Conservation (phyloP, 2,329 filamentous ascomycete genomes). For the Colletotrichum spinosum region DNA sequence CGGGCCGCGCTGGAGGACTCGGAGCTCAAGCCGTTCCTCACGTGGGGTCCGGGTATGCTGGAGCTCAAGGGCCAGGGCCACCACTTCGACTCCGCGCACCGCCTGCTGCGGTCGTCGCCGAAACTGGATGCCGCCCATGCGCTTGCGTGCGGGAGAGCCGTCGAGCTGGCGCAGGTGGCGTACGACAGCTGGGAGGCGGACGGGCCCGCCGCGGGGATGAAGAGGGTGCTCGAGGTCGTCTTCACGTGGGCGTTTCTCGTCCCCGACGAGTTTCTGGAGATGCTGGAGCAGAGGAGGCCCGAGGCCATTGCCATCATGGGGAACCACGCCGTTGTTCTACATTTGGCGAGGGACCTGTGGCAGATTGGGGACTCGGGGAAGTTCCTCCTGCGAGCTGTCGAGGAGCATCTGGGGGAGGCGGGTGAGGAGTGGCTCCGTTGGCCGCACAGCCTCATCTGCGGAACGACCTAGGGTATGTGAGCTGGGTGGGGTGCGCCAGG, state of each 20-base stretch:
- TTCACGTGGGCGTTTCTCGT: constrained; percentile 43
- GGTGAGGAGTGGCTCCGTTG: constrained; percentile 9
- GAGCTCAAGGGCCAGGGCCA: neutral
- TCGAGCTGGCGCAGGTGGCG: constrained; percentile 39
- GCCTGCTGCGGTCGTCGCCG: constrained; percentile 36
- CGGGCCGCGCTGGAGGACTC: constrained; percentile 9
- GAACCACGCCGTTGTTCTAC: constrained; percentile 44
- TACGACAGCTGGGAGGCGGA: constrained; percentile 26
- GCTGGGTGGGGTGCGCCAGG: no score
- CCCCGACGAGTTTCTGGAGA: constrained; percentile 40
- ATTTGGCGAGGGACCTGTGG: constrained; percentile 43
- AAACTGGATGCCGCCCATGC: constrained; percentile 38
- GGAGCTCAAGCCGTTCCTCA: constrained; percentile 1
- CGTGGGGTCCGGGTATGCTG: neutral
- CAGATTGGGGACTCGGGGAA: constrained; percentile 42
- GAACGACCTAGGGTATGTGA: no score
- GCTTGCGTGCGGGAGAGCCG: constrained; percentile 36
- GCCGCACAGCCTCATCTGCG: constrained; percentile 9
- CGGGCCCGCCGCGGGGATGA: neutral
- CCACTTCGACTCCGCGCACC: constrained; percentile 1
- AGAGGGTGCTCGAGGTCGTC: constrained; percentile 41
- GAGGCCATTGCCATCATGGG: constrained; percentile 44
- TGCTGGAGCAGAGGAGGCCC: constrained; percentile 40
- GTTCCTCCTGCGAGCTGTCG: constrained; percentile 8
- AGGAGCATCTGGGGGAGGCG: neutral